Percentiles rank a stretch among this genome's conserved stretches.
phyloP scores from a whole-genome alignment of 2,329 filamentous ascomycete genomes.

The Colletotrichum echinochloae region DNA sequence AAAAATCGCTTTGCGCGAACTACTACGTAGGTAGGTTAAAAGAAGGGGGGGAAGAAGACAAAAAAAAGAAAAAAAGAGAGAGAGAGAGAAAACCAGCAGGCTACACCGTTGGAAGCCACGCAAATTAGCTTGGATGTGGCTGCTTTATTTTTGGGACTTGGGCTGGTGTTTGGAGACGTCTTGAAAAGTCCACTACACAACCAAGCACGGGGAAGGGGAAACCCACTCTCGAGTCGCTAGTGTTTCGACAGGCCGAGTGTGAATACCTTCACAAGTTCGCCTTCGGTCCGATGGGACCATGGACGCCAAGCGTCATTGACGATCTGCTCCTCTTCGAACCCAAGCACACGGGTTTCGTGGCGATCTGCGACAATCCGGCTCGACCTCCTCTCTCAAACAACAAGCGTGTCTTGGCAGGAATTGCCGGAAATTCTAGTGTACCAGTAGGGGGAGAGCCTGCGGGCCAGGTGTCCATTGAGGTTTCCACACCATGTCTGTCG shows the following conservation, averaged over 20 bases:
- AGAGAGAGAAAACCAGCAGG: slow-evolving; percentile 16
- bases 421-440: slow-evolving; percentile 31
- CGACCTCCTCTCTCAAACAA: slow-evolving; percentile 14
- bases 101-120: slow-evolving; percentile 14
- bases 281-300: slow-evolving; percentile 4
- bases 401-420: slow-evolving; percentile 22
- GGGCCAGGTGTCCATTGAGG: background rate
- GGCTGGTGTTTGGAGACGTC: background rate
- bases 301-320: background rate
- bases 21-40: no score
- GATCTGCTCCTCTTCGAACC: background rate
- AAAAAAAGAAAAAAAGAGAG: no score
- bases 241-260: slow-evolving; percentile 25
- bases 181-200: background rate
- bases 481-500: slow-evolving; percentile 19
- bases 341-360: slow-evolving; percentile 7
- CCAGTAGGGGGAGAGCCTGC: slow-evolving; percentile 14
- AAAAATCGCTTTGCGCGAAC: slow-evolving; percentile 13
- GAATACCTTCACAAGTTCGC: slow-evolving; percentile 36
- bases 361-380: slow-evolving; percentile 32
- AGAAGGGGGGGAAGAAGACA: no score
- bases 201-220: background rate
- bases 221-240: slow-evolving; percentile 6
- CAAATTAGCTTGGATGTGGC: slow-evolving; percentile 4
- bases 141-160: slow-evolving; percentile 21